phyloP scores from a whole-genome alignment of 306 rosid genomes.

The Delonix regia region DNA sequence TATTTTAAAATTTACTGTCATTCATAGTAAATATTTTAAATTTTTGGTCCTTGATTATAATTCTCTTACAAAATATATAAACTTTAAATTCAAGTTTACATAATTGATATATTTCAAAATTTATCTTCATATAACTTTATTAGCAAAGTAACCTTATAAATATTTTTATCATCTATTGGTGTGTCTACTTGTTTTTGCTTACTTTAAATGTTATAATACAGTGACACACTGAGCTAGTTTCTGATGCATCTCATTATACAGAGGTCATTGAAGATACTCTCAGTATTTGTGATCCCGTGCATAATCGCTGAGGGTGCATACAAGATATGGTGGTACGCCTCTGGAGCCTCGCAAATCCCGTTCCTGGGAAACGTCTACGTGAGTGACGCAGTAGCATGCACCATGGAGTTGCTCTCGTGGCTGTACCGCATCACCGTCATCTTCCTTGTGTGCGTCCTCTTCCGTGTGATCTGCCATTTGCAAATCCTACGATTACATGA shows the following conservation, averaged over 20 bases:
- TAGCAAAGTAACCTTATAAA: too few relatives aligned
- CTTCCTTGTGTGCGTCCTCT: conserved; percentile 82
- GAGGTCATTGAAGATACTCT: conserved; percentile 68
- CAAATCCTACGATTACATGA: conserved; percentile 85
- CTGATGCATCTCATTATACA: conserved; percentile 8
- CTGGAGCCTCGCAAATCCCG: conserved; percentile 81
- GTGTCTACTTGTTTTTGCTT: too few relatives aligned
- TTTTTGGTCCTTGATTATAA: too few relatives aligned
- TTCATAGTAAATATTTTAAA: too few relatives aligned
- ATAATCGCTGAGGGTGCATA: conserved; percentile 72
- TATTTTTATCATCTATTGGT: too few relatives aligned
- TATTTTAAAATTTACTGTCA: too few relatives aligned
- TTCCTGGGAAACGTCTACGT: conserved; percentile 66
- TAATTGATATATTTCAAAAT: too few relatives aligned
- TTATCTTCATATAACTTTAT: too few relatives aligned
- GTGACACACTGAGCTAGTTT: not conserved
- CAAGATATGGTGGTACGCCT: conserved; percentile 97
- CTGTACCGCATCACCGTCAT: conserved; percentile 72
- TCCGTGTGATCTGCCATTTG: conserved; percentile 83
- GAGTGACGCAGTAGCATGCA: conserved; percentile 70
- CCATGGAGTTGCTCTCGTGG: conserved; percentile 84
- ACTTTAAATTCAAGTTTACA: too few relatives aligned
- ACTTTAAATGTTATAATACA: too few relatives aligned
- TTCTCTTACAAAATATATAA: too few relatives aligned
- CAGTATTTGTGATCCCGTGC: conserved; percentile 67